These are phyloP conservation scores for Colletotrichum graminicola DNA, from an alignment of 2,329 filamentous ascomycete genomes.

Conservation along the genomic window DNA sequence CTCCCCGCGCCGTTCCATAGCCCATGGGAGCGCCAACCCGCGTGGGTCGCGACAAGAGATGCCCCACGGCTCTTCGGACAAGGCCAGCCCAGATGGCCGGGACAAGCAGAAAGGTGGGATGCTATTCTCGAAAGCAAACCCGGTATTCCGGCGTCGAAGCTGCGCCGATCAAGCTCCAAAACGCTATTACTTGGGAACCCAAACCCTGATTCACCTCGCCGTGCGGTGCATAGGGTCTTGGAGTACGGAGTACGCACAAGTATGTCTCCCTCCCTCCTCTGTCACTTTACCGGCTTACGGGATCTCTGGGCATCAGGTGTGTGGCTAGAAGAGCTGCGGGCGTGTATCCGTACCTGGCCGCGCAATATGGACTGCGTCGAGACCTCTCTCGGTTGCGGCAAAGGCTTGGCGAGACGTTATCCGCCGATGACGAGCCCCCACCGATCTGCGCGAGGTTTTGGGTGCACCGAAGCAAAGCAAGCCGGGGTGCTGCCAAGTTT, in stretches of 20 bases:
- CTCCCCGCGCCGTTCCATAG: constrained; percentile 19
- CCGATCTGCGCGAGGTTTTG: constrained; percentile 33
- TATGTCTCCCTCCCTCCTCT: background rate
- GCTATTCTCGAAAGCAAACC: constrained; percentile 28
- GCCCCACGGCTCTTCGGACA: constrained; percentile 30
- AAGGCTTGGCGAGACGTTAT: constrained; percentile 8
- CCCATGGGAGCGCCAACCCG: constrained; percentile 14
- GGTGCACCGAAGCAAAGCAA: background rate
- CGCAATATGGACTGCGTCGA: constrained; percentile 14
- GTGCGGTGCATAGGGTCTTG: constrained; percentile 39
- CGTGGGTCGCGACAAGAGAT: constrained; percentile 33
- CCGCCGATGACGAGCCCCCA: constrained; percentile 32
- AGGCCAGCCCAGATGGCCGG: constrained; percentile 26
- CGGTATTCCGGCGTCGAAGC: constrained; percentile 21
- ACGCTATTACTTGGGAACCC: constrained; percentile 10
- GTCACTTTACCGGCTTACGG: background rate
- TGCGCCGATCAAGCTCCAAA: constrained; percentile 5
- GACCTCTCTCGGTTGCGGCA: constrained; percentile 23
- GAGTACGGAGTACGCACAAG: too few relatives aligned
- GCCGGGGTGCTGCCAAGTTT: constrained; percentile 41
- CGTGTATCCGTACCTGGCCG: constrained; percentile 11
- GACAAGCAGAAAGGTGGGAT: constrained; percentile 20
- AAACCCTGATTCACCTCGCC: constrained; percentile 37
- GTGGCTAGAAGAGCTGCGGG: constrained; percentile 8
- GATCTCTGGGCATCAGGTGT: background rate